Evolutionary conservation across 2,329 filamentous ascomycete species (phyloP), one percentile per base, ranked within the genome.

Genomic region (Aspergillus costaricaensis): DNA sequence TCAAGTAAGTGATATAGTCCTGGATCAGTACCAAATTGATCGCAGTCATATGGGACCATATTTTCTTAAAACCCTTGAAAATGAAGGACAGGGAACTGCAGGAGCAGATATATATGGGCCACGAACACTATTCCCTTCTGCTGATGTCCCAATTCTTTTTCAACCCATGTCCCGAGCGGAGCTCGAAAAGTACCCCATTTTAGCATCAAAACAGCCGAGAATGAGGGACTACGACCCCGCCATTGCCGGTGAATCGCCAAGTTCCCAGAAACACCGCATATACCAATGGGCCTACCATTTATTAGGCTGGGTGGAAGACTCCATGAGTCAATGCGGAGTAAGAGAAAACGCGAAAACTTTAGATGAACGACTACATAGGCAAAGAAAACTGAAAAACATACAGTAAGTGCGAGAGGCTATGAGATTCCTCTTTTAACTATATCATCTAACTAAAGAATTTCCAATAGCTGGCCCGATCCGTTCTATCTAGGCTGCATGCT

Each of bases 221-320:
- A 10, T 43, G n/a, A 43, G 0, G 1, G 2, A 43, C 39, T 43
- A 43, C 17, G 17, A 43, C 39, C 15, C 39, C n/a, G 39, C n/a
- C 14, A 15, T 5, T 25, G 2, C 12, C 0, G 14, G 8, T 17
- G 15, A 15, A 4, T 9, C 6, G 39, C 39, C 14, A 19, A 19
- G 5, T 32, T 4, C 1, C 0, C 39, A 10, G 39, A 21, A 9
- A 19, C 4, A 6, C 2, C 2, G 0, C 3, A 19, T 44, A 10
- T 21, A 5, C 5, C 2, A 9, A 4, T 19, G 17, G 8, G 41
- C 9, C 41, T 21, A 12, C 8, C 41, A 44, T 12, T 19, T 44
- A 44, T 1, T 44, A 0, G 1, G 6, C 0, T 44, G 19, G 17
- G 10, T 44, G 9, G 1, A 1, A 5, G 6, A 4, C 12, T 44